Evolutionary conservation across 176 grass and related monocot genomes (phyloP), one percentile per base, ranked within the genome.

Genomic region (Oryza nivara): DNA sequence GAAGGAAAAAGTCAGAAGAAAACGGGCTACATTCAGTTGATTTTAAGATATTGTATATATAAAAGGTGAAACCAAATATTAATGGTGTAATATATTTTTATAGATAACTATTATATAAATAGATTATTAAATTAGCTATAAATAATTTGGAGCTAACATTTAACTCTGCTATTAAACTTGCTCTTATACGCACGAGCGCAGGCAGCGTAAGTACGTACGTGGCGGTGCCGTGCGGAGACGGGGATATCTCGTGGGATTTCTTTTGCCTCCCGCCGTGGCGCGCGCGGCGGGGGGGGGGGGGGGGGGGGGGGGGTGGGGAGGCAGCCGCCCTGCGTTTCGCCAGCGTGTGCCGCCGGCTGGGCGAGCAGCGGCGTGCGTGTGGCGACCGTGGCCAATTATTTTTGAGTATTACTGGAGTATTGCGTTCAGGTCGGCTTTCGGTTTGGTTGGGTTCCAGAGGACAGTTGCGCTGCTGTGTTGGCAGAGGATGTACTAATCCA

Each of bases 351-450:
- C 58, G 58, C 70, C 70, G 10, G 60, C 63, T 68, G 7, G 77
- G 84, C 51, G 69, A 8, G 72, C 82, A 72, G 70, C 34, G 12
- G 65, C 11, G 77, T 64, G 70, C 70, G 82, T 86, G 84, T 79
- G 84, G 83, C 79, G 80, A 74, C 80, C 38, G 66, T 14, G 23
- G 63, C 6, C 2, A 67, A 45, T 78, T 82, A 82, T 86, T 73
- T 51, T 70, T 30, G 0, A 30, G 28, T 2, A 30, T 30, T 30
- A 30, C 28, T 30, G 28, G 28, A 30, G 28, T 30, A 30, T 30
- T 30, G 43, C 43, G 66, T 28, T 5, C 46, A 54, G 79, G 79
- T 20, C 38, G 69, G 22, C 69, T 47, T 46, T 49, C 28, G 70
- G 58, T 65, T 74, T 74, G 5, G 40, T 60, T 72, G 56, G 65